A percentile compares a stretch with the other conserved stretches of the same genome.
Conservation (phyloP, 2,329 filamentous ascomycete genomes). For the Colletotrichum orbiculare region DNA sequence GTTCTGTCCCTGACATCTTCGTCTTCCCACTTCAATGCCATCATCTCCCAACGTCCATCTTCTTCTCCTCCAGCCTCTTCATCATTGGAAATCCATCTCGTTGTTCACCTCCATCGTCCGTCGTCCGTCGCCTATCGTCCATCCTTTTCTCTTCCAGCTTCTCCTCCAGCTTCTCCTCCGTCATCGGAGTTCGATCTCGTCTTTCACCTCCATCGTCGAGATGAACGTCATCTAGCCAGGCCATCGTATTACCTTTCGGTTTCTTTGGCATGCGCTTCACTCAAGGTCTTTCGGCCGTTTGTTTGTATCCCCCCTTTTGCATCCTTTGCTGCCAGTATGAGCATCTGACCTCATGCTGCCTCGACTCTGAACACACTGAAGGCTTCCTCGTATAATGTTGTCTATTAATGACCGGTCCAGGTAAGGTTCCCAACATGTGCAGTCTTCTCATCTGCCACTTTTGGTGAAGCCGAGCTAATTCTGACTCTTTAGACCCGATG, state of each 20-base stretch:
- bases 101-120: no score
- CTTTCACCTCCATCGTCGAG: background rate
- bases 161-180: background rate
- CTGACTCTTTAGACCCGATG: background rate
- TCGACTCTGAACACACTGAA: no score
- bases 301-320: background rate
- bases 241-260: background rate
- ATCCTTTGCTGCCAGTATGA: background rate
- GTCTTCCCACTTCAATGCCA: conserved; percentile 3
- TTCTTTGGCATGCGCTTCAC: background rate
- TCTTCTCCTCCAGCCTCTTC: background rate
- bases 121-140: no score
- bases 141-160: no score
- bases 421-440: background rate
- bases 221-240: background rate
- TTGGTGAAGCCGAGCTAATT: background rate
- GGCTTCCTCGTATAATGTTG: background rate
- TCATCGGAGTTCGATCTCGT: background rate
- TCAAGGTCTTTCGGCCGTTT: background rate
- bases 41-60: background rate
- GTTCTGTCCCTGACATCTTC: background rate
- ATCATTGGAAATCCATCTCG: no score
- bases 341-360: no score
- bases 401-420: background rate
- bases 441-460: background rate